These are phyloP conservation scores for Yamadazyma pseudoaaseri DNA, from an alignment of 1,139 yeast species.

Conservation along the genomic window DNA sequence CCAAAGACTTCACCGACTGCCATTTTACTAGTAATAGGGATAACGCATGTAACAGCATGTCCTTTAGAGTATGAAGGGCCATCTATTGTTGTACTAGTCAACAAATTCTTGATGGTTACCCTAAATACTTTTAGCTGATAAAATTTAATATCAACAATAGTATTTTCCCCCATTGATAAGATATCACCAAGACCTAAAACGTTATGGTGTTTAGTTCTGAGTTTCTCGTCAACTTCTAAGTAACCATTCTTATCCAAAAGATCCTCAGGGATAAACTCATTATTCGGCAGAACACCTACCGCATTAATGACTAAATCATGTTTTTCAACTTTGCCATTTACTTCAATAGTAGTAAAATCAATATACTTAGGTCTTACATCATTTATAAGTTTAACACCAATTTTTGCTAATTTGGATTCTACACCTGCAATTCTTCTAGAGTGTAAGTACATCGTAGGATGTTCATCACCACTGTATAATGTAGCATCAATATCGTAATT, in stretches of 20 bases:
- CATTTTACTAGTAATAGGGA: constrained; percentile 27
- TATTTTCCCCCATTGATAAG: constrained; percentile 16
- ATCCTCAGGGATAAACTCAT: constrained; percentile 16
- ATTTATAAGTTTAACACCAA: constrained; percentile 22
- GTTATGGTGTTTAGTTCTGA: constrained; percentile 18
- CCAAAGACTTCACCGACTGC: constrained; percentile 28
- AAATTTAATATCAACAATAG: constrained; percentile 19
- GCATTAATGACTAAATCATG: constrained; percentile 24
- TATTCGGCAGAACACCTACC: constrained; percentile 19
- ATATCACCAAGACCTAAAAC: constrained; percentile 27
- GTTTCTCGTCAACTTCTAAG: constrained; percentile 19
- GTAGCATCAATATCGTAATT: constrained; percentile 18
- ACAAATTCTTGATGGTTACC: constrained; percentile 9
- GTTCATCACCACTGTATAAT: constrained; percentile 20
- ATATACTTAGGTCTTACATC: constrained; percentile 1
- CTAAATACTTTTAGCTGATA: constrained; percentile 16
- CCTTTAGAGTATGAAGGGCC: background rate
- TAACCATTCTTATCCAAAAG: constrained; percentile 16
- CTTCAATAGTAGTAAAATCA: constrained; percentile 7
- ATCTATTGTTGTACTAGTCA: constrained; percentile 8
- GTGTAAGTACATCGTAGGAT: constrained; percentile 17
- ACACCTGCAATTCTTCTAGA: constrained; percentile 16
- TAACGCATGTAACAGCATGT: constrained; percentile 10
- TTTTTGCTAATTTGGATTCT: constrained; percentile 14
- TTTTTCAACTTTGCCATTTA: constrained; percentile 12